Conservation (phyloP, 306 rosid species). For the Rosa chinensis region DNA sequence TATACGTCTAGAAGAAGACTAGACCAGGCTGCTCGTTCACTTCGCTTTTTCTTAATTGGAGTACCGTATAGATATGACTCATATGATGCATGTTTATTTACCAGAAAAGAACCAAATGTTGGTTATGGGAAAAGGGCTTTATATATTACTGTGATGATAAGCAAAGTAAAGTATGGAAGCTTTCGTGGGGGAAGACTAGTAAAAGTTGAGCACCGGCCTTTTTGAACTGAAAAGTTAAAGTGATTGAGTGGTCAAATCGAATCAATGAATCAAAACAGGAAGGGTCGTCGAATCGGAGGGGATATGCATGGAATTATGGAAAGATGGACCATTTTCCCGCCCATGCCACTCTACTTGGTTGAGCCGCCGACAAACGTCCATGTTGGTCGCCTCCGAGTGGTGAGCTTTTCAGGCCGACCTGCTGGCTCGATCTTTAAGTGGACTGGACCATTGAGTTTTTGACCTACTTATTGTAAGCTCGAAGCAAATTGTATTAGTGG, state of each 20-base stretch:
- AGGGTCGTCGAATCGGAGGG: background rate
- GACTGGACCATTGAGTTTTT: background rate
- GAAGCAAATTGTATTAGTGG: background rate
- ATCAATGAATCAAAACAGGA: background rate
- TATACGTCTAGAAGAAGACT: background rate
- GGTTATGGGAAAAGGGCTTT: slow-evolving; percentile 3
- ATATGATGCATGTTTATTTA: background rate
- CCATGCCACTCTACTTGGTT: background rate
- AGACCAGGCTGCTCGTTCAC: background rate
- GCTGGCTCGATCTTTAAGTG: background rate
- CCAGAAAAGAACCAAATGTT: background rate
- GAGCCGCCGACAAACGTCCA: slow-evolving; percentile 25
- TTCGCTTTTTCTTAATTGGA: background rate
- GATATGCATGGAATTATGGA: background rate
- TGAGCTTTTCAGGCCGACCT: background rate
- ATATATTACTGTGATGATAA: background rate
- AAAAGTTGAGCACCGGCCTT: slow-evolving; percentile 36
- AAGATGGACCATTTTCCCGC: background rate
- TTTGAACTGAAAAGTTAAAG: slow-evolving; percentile 9
- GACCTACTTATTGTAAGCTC: background rate
- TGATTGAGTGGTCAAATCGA: slow-evolving; percentile 6
- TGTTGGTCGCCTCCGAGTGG: background rate
- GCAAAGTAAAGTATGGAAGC: slow-evolving; percentile 25
- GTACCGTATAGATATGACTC: background rate
- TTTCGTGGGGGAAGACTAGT: slow-evolving; percentile 17